A percentile compares a stretch with the other conserved stretches of the same genome.
These are phyloP conservation scores for Xylariales sp. DNA, from an alignment of 2,329 filamentous ascomycete genomes.

Conservation along the genomic window DNA sequence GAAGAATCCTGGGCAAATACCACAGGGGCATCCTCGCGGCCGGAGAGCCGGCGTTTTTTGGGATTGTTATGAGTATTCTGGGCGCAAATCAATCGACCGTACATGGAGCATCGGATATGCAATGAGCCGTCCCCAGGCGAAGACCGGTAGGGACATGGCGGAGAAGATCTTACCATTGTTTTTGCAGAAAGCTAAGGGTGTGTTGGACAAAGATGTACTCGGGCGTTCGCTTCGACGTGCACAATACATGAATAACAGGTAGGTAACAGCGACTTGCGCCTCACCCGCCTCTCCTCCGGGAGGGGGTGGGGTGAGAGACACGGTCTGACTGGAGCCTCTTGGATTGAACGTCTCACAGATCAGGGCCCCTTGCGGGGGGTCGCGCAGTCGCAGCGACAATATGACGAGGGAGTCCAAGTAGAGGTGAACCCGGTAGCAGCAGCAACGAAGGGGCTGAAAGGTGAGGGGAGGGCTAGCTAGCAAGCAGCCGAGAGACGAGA, in stretches of 20 bases:
- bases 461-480: background rate
- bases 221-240: constrained; percentile 18
- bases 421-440: background rate
- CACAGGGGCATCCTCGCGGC: constrained; percentile 31
- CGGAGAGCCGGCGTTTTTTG: constrained; percentile 41
- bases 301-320: constrained; percentile 20
- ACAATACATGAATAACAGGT: constrained; percentile 17
- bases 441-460: constrained; percentile 8
- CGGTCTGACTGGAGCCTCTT: constrained; percentile 6
- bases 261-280: constrained; percentile 20
- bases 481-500: too few species aligned
- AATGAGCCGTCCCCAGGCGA: constrained; percentile 26
- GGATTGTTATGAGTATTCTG: constrained; percentile 31
- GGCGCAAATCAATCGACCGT: constrained; percentile 28
- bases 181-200: constrained; percentile 25
- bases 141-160: constrained; percentile 19
- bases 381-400: constrained; percentile 1
- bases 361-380: constrained; percentile 7
- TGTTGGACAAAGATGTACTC: constrained; percentile 29
- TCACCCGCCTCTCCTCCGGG: constrained; percentile 25
- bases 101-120: constrained; percentile 24
- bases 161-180: constrained; percentile 31
- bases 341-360: constrained; percentile 8
- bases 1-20: constrained; percentile 29
- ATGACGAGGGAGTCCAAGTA: constrained; percentile 6